Evolutionary conservation across 306 rosid genomes (phyloP), one percentile per base, ranked within the genome.

Genomic region (Begonia loranthoides): DNA sequence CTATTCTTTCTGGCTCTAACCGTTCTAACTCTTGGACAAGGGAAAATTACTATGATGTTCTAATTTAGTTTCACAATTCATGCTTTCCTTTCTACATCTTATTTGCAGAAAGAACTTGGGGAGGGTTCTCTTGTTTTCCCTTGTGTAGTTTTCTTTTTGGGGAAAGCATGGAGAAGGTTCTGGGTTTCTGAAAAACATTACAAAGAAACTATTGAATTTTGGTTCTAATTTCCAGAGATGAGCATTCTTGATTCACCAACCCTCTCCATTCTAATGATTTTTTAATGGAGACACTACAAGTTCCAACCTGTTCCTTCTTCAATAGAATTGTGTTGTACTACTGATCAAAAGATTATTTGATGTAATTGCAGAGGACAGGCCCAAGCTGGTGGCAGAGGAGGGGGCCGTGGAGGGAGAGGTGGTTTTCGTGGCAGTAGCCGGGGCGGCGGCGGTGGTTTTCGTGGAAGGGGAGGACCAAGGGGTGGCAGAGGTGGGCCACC

Each of bases 401-500:
- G 76, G 17, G 72, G 81, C 36, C 66, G 69, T 36, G 83, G 87
- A n/a, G 60, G 67, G 10, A 56, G 92, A 48, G 79, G 95, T 4
- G 78, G 82, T 12, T 64, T 74, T 15, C 49, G 83, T 38, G 63
- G 79, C 38, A 52, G 62, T 4, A 51, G 64, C 1, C 41, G 14
- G 51, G 72, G 88, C 14, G 87, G 93, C 28, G 71, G 76, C 2
- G 84, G 83, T 19, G 75, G 81, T 13, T 87, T 83, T 53, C 88
- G 88, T 4, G 95, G 95, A 56, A 74, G 95, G 66, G 95, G 94
- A 24, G 87, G 61, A 13, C 85, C 85, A 33, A 72, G 94, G 65
- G 89, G 94, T 64, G 87, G 94, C 15, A 66, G 94, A 66, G 83
- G 84, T 43, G 93, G 93, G 41, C 74, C 80, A 52, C 70, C 79